These are phyloP conservation scores for Brettanomyces anomalus DNA, from an alignment of 805 yeast genomes.

Conservation along the genomic window DNA sequence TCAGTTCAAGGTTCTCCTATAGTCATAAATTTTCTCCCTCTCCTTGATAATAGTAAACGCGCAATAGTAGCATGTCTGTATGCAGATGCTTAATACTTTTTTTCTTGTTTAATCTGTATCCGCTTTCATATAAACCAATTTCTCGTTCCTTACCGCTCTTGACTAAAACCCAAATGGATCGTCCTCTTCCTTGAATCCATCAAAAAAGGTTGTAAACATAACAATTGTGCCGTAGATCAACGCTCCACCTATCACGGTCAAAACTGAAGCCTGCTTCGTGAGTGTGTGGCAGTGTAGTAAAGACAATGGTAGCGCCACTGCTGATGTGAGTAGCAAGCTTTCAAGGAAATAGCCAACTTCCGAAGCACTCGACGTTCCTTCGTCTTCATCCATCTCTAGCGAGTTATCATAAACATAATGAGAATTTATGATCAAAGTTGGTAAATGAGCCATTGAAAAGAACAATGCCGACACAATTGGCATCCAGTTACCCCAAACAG, in stretches of 20 bases:
- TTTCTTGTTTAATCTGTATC: no score
- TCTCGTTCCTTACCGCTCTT: no score
- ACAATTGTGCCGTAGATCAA: slow-evolving; percentile 78
- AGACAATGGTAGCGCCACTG: slow-evolving; percentile 64
- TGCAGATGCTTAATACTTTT: no score
- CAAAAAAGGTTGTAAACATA: slow-evolving; percentile 73
- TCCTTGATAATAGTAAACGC: no score
- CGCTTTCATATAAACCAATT: no score
- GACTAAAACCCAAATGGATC: slow-evolving; percentile 17
- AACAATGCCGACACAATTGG: slow-evolving; percentile 66
- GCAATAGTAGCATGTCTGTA: no score
- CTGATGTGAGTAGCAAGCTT: slow-evolving; percentile 69
- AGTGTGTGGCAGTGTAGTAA: slow-evolving; percentile 70
- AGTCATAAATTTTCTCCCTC: no score
- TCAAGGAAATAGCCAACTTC: slow-evolving; percentile 77
- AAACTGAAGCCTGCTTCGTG: slow-evolving; percentile 56
- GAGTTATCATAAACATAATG: slow-evolving; percentile 39
- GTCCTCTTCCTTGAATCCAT: slow-evolving; percentile 34
- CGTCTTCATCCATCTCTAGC: slow-evolving; percentile 41
- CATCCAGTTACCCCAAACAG: slow-evolving; percentile 82
- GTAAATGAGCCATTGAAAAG: slow-evolving; percentile 63
- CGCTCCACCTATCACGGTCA: slow-evolving; percentile 79
- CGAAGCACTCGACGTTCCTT: slow-evolving; percentile 36
- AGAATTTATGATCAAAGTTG: slow-evolving; percentile 47
- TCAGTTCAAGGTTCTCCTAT: no score